Percentiles rank a stretch among this genome's conserved stretches.
Evolutionary conservation across 2,329 filamentous ascomycete genomes (phyloP).

Genomic region (Hypoxylon sp.): DNA sequence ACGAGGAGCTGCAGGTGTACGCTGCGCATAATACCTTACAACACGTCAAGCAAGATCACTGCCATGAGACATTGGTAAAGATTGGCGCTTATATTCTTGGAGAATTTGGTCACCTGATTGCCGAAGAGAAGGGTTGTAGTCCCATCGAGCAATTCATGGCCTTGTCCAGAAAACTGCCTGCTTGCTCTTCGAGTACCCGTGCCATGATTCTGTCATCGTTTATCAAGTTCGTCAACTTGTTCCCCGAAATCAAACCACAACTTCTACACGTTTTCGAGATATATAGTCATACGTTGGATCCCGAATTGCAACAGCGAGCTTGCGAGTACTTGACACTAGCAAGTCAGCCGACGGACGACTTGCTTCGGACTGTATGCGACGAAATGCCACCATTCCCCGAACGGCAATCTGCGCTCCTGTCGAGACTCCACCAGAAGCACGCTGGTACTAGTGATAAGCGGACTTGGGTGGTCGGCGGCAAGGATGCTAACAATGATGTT

Average conservation of each 20-base stretch:
- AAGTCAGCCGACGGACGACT: slow-evolving; percentile 87
- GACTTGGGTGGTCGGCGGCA: slow-evolving; percentile 98
- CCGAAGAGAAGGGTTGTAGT: slow-evolving; percentile 91
- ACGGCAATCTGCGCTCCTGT: slow-evolving; percentile 90
- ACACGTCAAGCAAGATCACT: slow-evolving; percentile 92
- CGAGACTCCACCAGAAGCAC: slow-evolving; percentile 93
- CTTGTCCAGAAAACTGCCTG: slow-evolving; percentile 89
- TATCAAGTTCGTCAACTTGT: slow-evolving; percentile 97
- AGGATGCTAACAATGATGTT: slow-evolving; percentile 88
- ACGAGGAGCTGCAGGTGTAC: slow-evolving; percentile 97
- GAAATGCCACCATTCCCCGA: slow-evolving; percentile 99
- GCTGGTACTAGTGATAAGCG: slow-evolving; percentile 93
- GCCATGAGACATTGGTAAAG: slow-evolving; percentile 97
- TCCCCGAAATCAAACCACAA: slow-evolving; percentile 98
- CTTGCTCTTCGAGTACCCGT: slow-evolving; percentile 88
- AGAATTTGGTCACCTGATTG: slow-evolving; percentile 96
- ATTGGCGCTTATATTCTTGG: slow-evolving; percentile 97
- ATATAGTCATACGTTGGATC: slow-evolving; percentile 95
- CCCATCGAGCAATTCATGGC: slow-evolving; percentile 98
- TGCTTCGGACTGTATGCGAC: slow-evolving; percentile 93
- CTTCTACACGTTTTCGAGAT: slow-evolving; percentile 90
- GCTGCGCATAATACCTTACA: slow-evolving; percentile 93
- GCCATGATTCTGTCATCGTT: slow-evolving; percentile 97
- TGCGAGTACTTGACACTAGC: slow-evolving; percentile 94
- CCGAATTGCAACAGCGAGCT: slow-evolving; percentile 94